Conservation (phyloP, 192 early-diverging fungal species). For the Backusella liffmaniae region DNA sequence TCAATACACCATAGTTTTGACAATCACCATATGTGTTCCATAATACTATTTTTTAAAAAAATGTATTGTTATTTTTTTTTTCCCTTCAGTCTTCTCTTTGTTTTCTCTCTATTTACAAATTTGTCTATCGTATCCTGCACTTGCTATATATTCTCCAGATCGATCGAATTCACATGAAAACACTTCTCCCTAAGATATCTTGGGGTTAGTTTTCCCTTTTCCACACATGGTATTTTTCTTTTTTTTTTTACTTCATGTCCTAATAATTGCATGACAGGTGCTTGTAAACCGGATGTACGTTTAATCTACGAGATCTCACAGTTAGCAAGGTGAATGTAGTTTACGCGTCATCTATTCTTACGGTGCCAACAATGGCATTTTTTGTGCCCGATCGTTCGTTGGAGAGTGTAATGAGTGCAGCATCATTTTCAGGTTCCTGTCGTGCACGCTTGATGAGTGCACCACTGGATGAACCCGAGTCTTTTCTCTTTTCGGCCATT, state of each 20-base stretch:
- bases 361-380: slow-evolving; percentile 35
- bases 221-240: no score
- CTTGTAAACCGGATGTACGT: slow-evolving; percentile 74
- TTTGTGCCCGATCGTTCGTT: slow-evolving; percentile 33
- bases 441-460: slow-evolving; percentile 23
- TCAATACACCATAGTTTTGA: slow-evolving; percentile 82
- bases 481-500: slow-evolving; percentile 34
- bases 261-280: slow-evolving; percentile 84
- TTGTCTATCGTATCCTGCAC: slow-evolving; percentile 76
- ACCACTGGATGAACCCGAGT: neutral
- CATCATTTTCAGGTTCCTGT: slow-evolving; percentile 12
- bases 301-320: slow-evolving; percentile 25
- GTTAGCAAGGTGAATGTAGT: neutral
- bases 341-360: slow-evolving; percentile 14
- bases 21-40: slow-evolving; percentile 96
- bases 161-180: slow-evolving; percentile 85
- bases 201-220: no score
- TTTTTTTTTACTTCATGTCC: slow-evolving; percentile 56
- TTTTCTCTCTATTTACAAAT: slow-evolving; percentile 58
- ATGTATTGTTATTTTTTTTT: neutral
- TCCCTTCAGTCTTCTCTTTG: neutral
- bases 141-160: slow-evolving; percentile 80
- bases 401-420: slow-evolving; percentile 20
- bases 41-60: slow-evolving; percentile 52
- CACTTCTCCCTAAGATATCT: slow-evolving; percentile 61